A percentile compares a stretch with the other conserved stretches of the same genome.
These are phyloP conservation scores for Lumnitzera racemosa DNA, from an alignment of 345 rosid species.

Conservation along the genomic window DNA sequence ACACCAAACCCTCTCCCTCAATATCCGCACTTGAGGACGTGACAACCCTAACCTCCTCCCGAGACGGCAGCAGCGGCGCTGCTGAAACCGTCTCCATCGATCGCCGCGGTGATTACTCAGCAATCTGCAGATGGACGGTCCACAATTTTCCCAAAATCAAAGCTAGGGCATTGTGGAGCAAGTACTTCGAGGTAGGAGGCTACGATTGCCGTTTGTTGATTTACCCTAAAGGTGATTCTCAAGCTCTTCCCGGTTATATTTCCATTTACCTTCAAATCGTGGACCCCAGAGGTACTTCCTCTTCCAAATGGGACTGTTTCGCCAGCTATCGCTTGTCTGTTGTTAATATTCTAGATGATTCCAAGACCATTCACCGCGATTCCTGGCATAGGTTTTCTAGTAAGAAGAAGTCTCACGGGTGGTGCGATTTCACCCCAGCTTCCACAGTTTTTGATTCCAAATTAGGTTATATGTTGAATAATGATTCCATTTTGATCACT, in stretches of 20 bases:
- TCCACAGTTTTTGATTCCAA: conserved; percentile 77
- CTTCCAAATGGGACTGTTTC: conserved; percentile 97
- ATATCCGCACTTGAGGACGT: conserved; percentile 48
- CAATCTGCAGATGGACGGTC: conserved; percentile 91
- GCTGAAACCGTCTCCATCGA: conserved; percentile 71
- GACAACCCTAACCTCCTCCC: conserved; percentile 40
- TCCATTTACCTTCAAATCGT: conserved; percentile 91
- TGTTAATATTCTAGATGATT: conserved; percentile 67
- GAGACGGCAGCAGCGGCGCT: conserved; percentile 79
- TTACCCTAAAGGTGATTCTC: conserved; percentile 96
- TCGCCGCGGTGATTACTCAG: conserved; percentile 75
- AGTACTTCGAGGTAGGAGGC: conserved; percentile 97
- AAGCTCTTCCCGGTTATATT: conserved; percentile 90
- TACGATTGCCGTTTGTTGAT: conserved; percentile 91
- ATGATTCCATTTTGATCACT: conserved; percentile 66
- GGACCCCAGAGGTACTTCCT: conserved; percentile 81
- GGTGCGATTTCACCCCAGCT: conserved; percentile 96
- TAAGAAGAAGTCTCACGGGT: conserved; percentile 98
- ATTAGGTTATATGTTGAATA: conserved; percentile 63
- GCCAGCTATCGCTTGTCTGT: conserved; percentile 91
- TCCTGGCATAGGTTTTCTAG: conserved; percentile 97
- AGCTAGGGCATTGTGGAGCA: conserved; percentile 90
- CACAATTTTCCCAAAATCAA: conserved; percentile 69
- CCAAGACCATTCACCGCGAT: conserved; percentile 86
- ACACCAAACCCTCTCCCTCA: conserved; percentile 14